These are phyloP conservation scores for Aspergillus sp. DNA, from an alignment of 2,329 filamentous ascomycete genomes.

Conservation along the genomic window DNA sequence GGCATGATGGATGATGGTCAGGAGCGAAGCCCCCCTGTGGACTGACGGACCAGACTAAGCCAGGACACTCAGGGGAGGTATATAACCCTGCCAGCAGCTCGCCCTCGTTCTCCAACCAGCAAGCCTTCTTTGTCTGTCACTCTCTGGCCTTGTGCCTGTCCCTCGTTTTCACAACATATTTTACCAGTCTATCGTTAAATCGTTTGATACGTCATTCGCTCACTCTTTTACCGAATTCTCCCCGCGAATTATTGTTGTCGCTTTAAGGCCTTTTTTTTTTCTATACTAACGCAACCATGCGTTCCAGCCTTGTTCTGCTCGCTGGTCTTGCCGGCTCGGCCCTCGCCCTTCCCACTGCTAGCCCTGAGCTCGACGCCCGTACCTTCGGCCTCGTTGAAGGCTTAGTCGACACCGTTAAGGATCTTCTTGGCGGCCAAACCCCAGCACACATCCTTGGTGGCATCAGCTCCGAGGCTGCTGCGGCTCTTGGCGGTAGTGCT, in stretches of 20 bases:
- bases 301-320: slow-evolving; percentile 31
- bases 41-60: not conserved
- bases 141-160: slow-evolving; percentile 21
- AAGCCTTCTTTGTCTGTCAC: slow-evolving; percentile 23
- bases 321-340: slow-evolving; percentile 33
- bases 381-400: slow-evolving; percentile 24
- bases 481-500: slow-evolving; percentile 36
- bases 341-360: slow-evolving; percentile 32
- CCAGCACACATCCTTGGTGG: slow-evolving; percentile 26
- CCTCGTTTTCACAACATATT: slow-evolving; percentile 22
- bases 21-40: slow-evolving; percentile 4
- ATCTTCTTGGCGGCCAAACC: slow-evolving; percentile 24
- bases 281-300: slow-evolving; percentile 21
- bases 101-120: slow-evolving; percentile 17
- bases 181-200: slow-evolving; percentile 36
- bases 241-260: slow-evolving; percentile 15
- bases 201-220: slow-evolving; percentile 16
- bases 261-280: slow-evolving; percentile 17
- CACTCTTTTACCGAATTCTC: slow-evolving; percentile 6
- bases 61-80: slow-evolving; percentile 32
- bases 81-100: slow-evolving; percentile 33
- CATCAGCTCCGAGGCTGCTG: slow-evolving; percentile 34
- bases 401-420: slow-evolving; percentile 21
- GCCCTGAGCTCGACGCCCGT: slow-evolving; percentile 26
- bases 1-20: slow-evolving; percentile 2